A percentile compares a stretch with the other conserved stretches of the same genome.
Conservation (phyloP, 129 eudicot species). For the Ambrosia artemisiifolia region DNA sequence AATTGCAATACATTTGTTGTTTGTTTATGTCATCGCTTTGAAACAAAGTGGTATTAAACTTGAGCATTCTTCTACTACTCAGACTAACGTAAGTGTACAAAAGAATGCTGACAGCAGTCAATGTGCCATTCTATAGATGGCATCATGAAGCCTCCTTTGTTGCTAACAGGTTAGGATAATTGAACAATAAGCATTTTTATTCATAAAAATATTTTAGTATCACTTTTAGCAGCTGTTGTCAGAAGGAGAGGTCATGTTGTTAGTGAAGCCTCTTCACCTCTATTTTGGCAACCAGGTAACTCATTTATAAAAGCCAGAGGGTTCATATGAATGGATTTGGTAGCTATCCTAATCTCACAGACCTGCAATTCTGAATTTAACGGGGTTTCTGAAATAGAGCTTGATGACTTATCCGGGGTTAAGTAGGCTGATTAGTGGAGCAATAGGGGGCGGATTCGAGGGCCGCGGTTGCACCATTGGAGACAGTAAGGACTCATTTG, state of each 20-base stretch:
- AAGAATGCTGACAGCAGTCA: constrained; percentile 56
- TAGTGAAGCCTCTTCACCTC: no score
- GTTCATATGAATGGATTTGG: no score
- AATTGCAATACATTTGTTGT: background rate
- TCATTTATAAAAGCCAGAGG: no score
- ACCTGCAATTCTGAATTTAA: no score
- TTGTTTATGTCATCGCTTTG: constrained; percentile 61
- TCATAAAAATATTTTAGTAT: no score
- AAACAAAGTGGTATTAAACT: constrained; percentile 75
- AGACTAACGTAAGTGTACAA: constrained; percentile 48
- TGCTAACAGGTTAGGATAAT: no score
- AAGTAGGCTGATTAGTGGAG: constrained; percentile 79
- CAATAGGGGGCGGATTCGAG: constrained; percentile 73
- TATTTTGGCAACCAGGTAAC: no score
- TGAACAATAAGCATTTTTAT: no score
- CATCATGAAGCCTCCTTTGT: constrained; percentile 45
- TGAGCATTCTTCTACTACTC: constrained; percentile 70
- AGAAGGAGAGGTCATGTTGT: no score
- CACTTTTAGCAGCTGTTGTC: no score
- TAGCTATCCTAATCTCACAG: no score
- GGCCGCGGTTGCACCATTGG: constrained; percentile 79
- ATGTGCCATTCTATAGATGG: constrained; percentile 67
- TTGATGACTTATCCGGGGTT: constrained; percentile 39
- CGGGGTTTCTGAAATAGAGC: no score
- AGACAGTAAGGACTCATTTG: constrained; percentile 81